phyloP scores from a whole-genome alignment of 129 eudicot species.

The Lactuca saligna region DNA sequence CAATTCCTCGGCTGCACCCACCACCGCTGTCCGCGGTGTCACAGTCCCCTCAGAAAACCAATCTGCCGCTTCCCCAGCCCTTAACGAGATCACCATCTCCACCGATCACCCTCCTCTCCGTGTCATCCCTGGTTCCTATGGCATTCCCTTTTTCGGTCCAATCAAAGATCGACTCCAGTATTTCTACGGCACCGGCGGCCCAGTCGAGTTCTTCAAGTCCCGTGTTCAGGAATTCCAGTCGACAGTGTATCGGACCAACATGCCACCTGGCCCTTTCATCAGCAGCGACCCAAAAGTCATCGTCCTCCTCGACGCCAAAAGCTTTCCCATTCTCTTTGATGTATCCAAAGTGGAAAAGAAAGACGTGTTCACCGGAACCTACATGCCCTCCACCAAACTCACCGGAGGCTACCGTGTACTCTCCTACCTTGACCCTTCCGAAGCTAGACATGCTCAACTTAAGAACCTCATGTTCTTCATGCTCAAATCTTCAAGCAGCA shows the following conservation, averaged over 20 bases:
- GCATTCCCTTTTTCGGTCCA: conserved; percentile 64
- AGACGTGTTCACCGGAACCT: conserved; percentile 85
- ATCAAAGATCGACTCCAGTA: conserved; percentile 56
- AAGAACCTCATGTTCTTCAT: conserved; percentile 57
- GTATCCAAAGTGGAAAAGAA: conserved; percentile 70
- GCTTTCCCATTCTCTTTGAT: conserved; percentile 77
- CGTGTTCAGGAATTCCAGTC: conserved; percentile 57
- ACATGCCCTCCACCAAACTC: conserved; percentile 75
- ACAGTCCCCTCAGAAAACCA: conserved; percentile 27
- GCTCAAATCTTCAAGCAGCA: conserved; percentile 46
- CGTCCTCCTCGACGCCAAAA: conserved; percentile 70
- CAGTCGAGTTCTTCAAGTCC: conserved; percentile 69
- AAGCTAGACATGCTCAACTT: conserved; percentile 65
- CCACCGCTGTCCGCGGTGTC: conserved; percentile 7
- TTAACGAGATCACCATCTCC: conserved; percentile 8
- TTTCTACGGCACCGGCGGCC: conserved; percentile 62
- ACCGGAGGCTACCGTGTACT: conserved; percentile 85
- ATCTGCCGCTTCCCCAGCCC: not conserved
- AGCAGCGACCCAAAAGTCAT: conserved; percentile 66
- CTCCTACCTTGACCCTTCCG: conserved; percentile 83
- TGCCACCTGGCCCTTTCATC: conserved; percentile 90
- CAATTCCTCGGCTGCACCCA: conserved; percentile 3
- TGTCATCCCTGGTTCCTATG: conserved; percentile 69
- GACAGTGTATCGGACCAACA: conserved; percentile 72
- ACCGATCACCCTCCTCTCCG: conserved; percentile 41